Base-by-base conservation (phyloP, 2,329 filamentous ascomycete genomes). In the Drechslera avenae region DNA sequence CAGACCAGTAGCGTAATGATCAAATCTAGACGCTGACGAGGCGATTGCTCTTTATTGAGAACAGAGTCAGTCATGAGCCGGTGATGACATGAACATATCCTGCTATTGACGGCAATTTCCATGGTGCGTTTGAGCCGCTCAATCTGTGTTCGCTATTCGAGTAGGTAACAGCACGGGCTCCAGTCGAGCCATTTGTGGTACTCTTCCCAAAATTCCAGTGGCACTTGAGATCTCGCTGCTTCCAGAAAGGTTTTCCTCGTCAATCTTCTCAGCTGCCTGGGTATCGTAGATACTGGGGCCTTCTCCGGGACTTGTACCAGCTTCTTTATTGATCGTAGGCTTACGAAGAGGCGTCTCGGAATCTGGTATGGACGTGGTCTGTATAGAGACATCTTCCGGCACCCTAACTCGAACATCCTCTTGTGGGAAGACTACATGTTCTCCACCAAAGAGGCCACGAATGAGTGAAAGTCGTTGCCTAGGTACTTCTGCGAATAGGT, bases 331-430 rank as follows among this genome's bases (percentile, higher is more conserved):
- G 17, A 12, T 5, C 6, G n/a, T 35, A 14, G 18, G 32, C 13
- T 37, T 39, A 21, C 19, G 26, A 19, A 32, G 19, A 5, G 33
- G 18, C 6, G 28, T 8, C 12, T 36, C 43, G 3, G 21, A 36
- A 12, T 33, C 37, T 8, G 43, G 36, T 23, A 35, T 17, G 10
- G 23, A 39, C 9, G 37, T 34, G 30, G 49, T 60, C 12, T 46
- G 49, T 4, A 58, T 28, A 5, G 46, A 53, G 16, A 55, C 46
- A 21, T 62, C 50, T 36, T 52, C 41, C 2, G 54, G 46, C 17
- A 39, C 48, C 9, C 47, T 31, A 7, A 50, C 54, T 35, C 35
- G 43, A 3, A 42, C 52, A 6, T 41, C 28, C 3, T 36, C n/a
- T 4, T 44, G 14, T 10, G 43, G 23, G 12, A 40, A 36, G 4